These are phyloP conservation scores for Ophiostoma fasciatum DNA, from an alignment of 2,329 filamentous ascomycete species.

Conservation along the genomic window DNA sequence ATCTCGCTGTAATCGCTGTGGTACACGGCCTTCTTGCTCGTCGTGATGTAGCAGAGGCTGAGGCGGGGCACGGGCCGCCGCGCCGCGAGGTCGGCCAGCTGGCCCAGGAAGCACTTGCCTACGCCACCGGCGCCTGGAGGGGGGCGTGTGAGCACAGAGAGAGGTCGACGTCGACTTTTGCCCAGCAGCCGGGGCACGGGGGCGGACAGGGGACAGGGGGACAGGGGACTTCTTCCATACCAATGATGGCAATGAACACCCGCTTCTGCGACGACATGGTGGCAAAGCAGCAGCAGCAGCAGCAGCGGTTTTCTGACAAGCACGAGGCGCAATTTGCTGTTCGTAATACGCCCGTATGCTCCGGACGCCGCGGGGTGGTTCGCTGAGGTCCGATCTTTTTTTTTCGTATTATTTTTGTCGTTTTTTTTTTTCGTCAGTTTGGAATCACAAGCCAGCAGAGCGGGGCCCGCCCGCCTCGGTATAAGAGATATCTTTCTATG, in stretches of 20 bases:
- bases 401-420: too few relatives aligned
- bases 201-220: neutral
- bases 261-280: constrained; percentile 30
- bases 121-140: constrained; percentile 73
- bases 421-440: too few relatives aligned
- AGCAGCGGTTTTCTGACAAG: too few relatives aligned
- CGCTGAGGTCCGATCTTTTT: too few relatives aligned
- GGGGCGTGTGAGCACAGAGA: neutral
- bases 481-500: too few relatives aligned
- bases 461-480: too few relatives aligned
- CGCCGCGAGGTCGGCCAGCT: constrained; percentile 54
- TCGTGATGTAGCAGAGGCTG: constrained; percentile 70
- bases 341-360: too few relatives aligned
- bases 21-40: constrained; percentile 71
- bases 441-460: too few relatives aligned
- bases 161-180: too few relatives aligned
- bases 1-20: constrained; percentile 57
- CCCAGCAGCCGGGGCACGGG: too few relatives aligned
- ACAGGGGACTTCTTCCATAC: constrained; percentile 17
- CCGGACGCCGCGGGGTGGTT: too few relatives aligned
- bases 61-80: constrained; percentile 56
- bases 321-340: too few relatives aligned
- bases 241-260: constrained; percentile 38
- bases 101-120: constrained; percentile 76
- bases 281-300: neutral